Conservation (phyloP, 805 yeast genomes). For the Lachancea thermotolerans region DNA sequence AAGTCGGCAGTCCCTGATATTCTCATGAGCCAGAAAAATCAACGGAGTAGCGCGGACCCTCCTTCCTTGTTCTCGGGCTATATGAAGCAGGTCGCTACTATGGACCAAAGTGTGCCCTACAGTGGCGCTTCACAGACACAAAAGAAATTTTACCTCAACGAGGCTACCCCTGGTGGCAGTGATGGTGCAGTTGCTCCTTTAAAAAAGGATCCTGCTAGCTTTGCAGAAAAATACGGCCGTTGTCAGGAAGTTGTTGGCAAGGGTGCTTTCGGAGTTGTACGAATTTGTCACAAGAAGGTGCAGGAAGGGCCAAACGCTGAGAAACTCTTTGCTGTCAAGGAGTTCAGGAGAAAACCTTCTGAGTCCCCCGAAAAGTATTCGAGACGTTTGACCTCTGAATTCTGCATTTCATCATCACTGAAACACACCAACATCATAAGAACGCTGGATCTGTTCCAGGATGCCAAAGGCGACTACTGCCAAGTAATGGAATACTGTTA, state of each 20-base stretch:
- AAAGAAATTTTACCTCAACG: slow-evolving; percentile 2
- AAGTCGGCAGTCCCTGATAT: slow-evolving; percentile 68
- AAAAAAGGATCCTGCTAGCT: slow-evolving; percentile 43
- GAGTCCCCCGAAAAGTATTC: slow-evolving; percentile 64
- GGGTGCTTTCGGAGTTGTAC: slow-evolving; percentile 91
- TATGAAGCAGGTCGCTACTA: slow-evolving; percentile 49
- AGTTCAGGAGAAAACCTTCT: slow-evolving; percentile 56
- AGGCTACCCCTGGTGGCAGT: background rate
- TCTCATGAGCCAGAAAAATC: slow-evolving; percentile 30
- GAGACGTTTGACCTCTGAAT: slow-evolving; percentile 71
- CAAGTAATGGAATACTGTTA: slow-evolving; percentile 82
- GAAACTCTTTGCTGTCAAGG: slow-evolving; percentile 76
- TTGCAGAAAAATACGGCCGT: slow-evolving; percentile 84
- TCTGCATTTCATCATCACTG: slow-evolving; percentile 71
- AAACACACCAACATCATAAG: slow-evolving; percentile 72
- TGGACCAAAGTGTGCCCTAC: slow-evolving; percentile 35
- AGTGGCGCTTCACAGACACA: slow-evolving; percentile 30
- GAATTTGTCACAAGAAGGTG: slow-evolving; percentile 71
- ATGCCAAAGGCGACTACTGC: slow-evolving; percentile 75
- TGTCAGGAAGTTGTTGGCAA: slow-evolving; percentile 93
- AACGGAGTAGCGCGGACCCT: slow-evolving; percentile 34
- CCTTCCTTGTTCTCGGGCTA: slow-evolving; percentile 68
- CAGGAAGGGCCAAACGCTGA: slow-evolving; percentile 34
- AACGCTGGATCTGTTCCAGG: slow-evolving; percentile 70
- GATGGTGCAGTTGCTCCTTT: slow-evolving; percentile 5